Evolutionary conservation across 768 basidiomycete genomes (phyloP).

Genomic region (Leucocoprinus sp.): DNA sequence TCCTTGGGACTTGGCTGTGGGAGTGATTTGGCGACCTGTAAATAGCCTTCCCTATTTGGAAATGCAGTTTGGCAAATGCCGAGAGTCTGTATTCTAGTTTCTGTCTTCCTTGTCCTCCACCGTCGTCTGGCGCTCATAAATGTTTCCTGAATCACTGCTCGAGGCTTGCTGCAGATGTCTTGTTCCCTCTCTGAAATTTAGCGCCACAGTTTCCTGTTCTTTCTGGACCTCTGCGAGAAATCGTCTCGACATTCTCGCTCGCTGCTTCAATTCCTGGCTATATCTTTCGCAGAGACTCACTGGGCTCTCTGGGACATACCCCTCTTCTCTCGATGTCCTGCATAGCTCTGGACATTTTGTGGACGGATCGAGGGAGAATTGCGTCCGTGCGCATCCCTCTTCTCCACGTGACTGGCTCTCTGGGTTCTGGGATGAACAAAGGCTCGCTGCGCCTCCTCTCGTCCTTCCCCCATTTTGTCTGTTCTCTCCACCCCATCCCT

Average conservation of each 20-base stretch:
- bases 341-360: conserved; percentile 4
- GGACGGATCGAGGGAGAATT: conserved; percentile 7
- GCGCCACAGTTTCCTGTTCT: neutral
- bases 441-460: conserved; percentile 15
- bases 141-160: neutral
- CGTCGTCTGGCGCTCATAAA: neutral
- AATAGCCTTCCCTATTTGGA: conserved; percentile 1
- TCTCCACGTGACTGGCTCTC: conserved; percentile 21
- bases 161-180: neutral
- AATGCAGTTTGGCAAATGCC: conserved; percentile 11
- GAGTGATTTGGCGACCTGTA: neutral
- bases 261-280: conserved; percentile 1
- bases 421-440: conserved; percentile 20
- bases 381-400: conserved; percentile 22
- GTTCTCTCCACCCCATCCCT: conserved; percentile 7
- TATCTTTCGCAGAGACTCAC: conserved; percentile 1
- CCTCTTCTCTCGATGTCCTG: conserved; percentile 1
- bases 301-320: conserved; percentile 7
- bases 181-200: neutral
- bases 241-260: conserved; percentile 4
- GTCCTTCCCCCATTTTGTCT: conserved; percentile 13
- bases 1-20: neutral
- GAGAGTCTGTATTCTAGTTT: conserved; percentile 4
- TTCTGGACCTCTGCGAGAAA: conserved; percentile 3
- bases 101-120: conserved; percentile 3